A percentile compares a stretch with the other conserved stretches of the same genome.
phyloP scores from a whole-genome alignment of 2,329 filamentous ascomycete genomes.

The Eutypella sp. region DNA sequence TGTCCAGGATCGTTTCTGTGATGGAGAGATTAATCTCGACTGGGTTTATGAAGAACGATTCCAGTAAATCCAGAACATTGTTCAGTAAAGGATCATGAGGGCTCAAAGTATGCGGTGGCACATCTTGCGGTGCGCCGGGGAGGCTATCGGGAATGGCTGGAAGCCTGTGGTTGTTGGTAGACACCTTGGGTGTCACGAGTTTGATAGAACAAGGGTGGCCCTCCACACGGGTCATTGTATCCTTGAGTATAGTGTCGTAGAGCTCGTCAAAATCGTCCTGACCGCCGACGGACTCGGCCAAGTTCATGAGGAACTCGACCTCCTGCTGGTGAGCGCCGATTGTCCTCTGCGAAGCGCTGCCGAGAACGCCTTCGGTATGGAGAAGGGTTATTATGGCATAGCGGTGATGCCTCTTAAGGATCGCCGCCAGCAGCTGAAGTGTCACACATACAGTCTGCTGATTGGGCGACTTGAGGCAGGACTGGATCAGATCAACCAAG shows the following conservation, averaged over 20 bases:
- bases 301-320: slow-evolving; percentile 62
- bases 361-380: slow-evolving; percentile 55
- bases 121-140: slow-evolving; percentile 57
- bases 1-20: slow-evolving; percentile 75
- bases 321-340: slow-evolving; percentile 72
- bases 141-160: slow-evolving; percentile 52
- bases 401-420: slow-evolving; percentile 80
- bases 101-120: slow-evolving; percentile 56
- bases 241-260: slow-evolving; percentile 67
- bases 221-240: slow-evolving; percentile 64
- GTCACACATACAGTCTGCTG: slow-evolving; percentile 87
- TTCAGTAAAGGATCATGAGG: slow-evolving; percentile 59
- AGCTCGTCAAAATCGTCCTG: slow-evolving; percentile 66
- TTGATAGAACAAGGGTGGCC: slow-evolving; percentile 68
- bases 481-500: slow-evolving; percentile 81
- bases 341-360: slow-evolving; percentile 55
- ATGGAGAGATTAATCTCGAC: slow-evolving; percentile 86
- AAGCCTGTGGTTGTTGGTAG: slow-evolving; percentile 50
- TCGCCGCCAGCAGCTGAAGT: slow-evolving; percentile 77
- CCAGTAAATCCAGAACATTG: slow-evolving; percentile 65
- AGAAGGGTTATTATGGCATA: slow-evolving; percentile 78
- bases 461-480: slow-evolving; percentile 78
- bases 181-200: slow-evolving; percentile 58
- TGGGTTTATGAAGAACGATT: slow-evolving; percentile 82
- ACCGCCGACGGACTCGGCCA: slow-evolving; percentile 65